Conservation (phyloP, 441 rosid species). For the Euphorbia corollata region DNA sequence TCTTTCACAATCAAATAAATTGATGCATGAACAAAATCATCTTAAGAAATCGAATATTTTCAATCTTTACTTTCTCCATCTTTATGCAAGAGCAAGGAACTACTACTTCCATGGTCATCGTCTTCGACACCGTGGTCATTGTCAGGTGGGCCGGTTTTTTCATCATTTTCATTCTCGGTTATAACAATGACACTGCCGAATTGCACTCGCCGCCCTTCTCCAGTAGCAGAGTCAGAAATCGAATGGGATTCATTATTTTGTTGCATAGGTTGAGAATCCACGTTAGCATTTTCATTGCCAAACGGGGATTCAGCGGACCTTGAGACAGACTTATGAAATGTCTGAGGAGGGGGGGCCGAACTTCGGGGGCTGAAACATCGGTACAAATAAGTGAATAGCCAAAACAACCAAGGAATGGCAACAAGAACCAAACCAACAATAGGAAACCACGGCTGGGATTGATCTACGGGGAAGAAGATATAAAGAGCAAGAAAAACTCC, state of each 20-base stretch:
- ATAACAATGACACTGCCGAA: slow-evolving; percentile 44
- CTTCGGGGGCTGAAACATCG: slow-evolving; percentile 33
- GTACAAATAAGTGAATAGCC: slow-evolving; percentile 52
- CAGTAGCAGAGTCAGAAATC: neutral
- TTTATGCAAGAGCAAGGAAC: slow-evolving; percentile 6
- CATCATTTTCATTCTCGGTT: slow-evolving; percentile 19
- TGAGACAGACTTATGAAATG: neutral
- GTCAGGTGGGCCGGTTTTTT: neutral
- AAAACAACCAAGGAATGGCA: slow-evolving; percentile 62
- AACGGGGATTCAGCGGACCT: neutral
- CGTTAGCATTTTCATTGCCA: neutral
- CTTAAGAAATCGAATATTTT: neutral
- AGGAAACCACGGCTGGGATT: slow-evolving; percentile 34
- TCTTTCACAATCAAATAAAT: neutral
- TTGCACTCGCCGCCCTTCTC: slow-evolving; percentile 38
- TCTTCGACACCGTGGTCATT: neutral
- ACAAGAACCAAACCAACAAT: slow-evolving; percentile 45
- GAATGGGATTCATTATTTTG: slow-evolving; percentile 4
- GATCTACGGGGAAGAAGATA: slow-evolving; percentile 28
- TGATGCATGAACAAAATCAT: neutral
- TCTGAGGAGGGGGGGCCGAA: neutral
- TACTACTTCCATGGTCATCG: neutral
- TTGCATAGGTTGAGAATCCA: neutral
- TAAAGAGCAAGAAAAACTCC: slow-evolving; percentile 50
- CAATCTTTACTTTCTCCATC: neutral